A percentile compares a stretch with the other conserved stretches of the same genome.
These are phyloP conservation scores for Cystobasidium tubakii DNA, from an alignment of 768 basidiomycete species.

Conservation along the genomic window DNA sequence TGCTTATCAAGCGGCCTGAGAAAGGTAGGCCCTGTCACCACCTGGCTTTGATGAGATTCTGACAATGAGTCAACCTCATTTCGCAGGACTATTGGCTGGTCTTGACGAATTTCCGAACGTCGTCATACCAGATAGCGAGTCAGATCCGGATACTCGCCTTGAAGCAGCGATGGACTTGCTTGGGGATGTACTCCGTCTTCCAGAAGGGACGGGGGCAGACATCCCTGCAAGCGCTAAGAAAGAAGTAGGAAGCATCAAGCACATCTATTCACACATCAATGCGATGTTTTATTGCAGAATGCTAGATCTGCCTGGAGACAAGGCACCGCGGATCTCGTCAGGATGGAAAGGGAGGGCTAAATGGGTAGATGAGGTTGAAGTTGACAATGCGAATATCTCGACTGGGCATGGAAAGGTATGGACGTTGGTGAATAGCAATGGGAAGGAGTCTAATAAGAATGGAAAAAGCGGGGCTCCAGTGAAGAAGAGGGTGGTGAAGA, in stretches of 20 bases:
- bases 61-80: too few species aligned
- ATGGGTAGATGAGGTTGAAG: constrained; percentile 18
- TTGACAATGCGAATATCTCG: constrained; percentile 30
- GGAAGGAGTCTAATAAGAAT: constrained; percentile 13
- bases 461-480: constrained; percentile 5
- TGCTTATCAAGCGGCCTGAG: constrained; percentile 75
- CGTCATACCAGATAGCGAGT: constrained; percentile 47
- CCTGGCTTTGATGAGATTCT: too few species aligned
- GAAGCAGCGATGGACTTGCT: constrained; percentile 16
- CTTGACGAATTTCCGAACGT: constrained; percentile 79
- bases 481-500: constrained; percentile 5
- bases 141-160: neutral
- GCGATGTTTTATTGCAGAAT: constrained; percentile 17
- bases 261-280: constrained; percentile 39
- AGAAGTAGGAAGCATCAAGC: constrained; percentile 19
- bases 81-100: constrained; percentile 85
- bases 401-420: constrained; percentile 32
- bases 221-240: neutral
- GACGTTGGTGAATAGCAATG: constrained; percentile 15
- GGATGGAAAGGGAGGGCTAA: constrained; percentile 1
- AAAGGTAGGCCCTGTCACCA: constrained; percentile 63
- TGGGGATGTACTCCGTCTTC: constrained; percentile 5
- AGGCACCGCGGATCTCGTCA: neutral
- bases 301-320: neutral
- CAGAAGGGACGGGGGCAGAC: neutral